Base-by-base conservation (phyloP, 2,329 filamentous ascomycete species). In the Rhynchosporium secalis region DNA sequence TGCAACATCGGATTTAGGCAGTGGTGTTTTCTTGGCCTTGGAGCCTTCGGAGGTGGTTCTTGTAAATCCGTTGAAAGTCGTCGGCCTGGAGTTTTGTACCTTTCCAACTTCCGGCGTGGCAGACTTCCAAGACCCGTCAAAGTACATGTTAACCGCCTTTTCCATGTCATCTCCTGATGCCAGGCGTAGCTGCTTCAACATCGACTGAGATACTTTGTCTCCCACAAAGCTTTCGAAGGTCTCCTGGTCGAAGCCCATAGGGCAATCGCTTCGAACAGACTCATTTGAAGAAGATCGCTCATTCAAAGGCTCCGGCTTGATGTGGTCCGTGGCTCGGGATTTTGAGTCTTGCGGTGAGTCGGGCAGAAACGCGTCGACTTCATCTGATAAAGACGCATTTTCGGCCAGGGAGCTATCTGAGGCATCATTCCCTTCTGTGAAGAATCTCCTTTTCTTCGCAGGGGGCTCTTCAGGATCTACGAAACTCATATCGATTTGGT, bases 61-160 rank as follows among this genome's bases (percentile, higher is more conserved):
- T 45, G 64, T 62, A 65, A 69, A 72, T 9, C 63, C 40, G 61
- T 71, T 70, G 40, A 73, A 62, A 6, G 67, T 67, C 64, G 71
- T 63, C 13, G 65, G 28, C 56, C 62, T 66, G 12, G 62, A 59
- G 28, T 56, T 61, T 29, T 61, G 54, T 3, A 48, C 48, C 40
- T 55, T 62, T 3, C n/a, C 56, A 52, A 45, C 56, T 40, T 58
- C 8, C 40, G 49, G 40, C 13, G 65, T 45, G 41, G 60, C 41
- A 28, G 60, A 66, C 57, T 84, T 86, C 81, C 86, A 89, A 4
- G 86, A 88, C 26, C 86, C 86, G 65, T 90, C 87, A 65, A 88
- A 84, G 70, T 87, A 90, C 83, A 88, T 88, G 63, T 88, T 88
- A 61, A 88, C 82, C 6, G 86, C 86, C 64, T 80, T 79, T 69